Base-by-base conservation (phyloP, 116 monocot species). In the Iris pallida region DNA sequence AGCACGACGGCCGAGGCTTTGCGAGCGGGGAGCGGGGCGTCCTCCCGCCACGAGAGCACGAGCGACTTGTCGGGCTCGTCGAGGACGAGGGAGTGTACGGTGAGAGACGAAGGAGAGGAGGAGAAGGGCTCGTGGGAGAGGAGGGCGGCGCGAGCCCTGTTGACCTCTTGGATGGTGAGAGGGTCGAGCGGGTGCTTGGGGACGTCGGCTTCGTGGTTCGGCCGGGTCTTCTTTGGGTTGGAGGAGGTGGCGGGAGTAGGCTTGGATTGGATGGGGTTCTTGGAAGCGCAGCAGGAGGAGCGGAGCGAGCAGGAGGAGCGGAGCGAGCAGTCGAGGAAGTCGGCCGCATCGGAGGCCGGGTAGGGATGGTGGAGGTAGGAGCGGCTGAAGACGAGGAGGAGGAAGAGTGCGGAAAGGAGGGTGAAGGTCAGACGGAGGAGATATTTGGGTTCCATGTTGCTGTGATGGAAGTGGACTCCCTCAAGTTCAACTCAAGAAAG, bases 121-220 rank as follows among this genome's bases (percentile, higher is more conserved):
- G 85, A 64, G 73, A 88, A 85, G 46, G 69, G 85, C 1, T 75
- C 71, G 65, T 75, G 53, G 43, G 89, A 83, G 61, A 72, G 71
- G 54, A 92, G 63, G 66, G 84, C 68, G 15, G 77, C 66, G 7
- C 85, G 79, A 19, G 64, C 81, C n/a, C 68, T 47, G 65, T 47
- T 61, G 49, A 88, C 71, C 57, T 88, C 88, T 5, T 62, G 49
- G 45, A 88, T 16, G 5, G 85, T 92, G 10, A 92, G 76, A 2
- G 91, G 85, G 76, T 92, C 92, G 18, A 92, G 80, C 8, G 88
- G 88, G 76, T 92, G 85, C 30, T 4, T 42, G 2, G 87, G 87
- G 7, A 45, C 55, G 65, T 57, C 57, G 64, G 55, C 11, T 7
- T 55, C 61, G 64, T 71, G 71, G 57, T 70, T 47, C n/a, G n/a